Percentiles rank a stretch among this genome's conserved stretches.
Evolutionary conservation across 2,329 filamentous ascomycete species (phyloP).

Genomic region (Monosporascus sp.): DNA sequence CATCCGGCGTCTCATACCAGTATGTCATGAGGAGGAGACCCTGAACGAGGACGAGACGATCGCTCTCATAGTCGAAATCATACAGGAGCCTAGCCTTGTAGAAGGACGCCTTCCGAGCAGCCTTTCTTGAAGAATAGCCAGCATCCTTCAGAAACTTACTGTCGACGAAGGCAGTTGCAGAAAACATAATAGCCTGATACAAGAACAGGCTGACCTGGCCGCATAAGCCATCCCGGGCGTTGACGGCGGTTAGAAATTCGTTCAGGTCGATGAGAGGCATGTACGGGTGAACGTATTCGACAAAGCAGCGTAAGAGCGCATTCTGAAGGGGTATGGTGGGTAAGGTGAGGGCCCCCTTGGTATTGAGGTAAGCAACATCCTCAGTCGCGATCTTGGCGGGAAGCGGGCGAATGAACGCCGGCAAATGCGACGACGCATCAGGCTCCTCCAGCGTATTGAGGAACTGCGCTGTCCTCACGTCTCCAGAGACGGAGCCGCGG

Average conservation of each 20-base stretch:
- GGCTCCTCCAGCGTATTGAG: conserved; percentile 43
- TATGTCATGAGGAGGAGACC: conserved; percentile 89
- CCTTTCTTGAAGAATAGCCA: conserved; percentile 73
- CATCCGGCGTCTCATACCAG: conserved; percentile 95
- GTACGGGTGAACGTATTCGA: conserved; percentile 88
- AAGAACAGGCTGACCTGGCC: conserved; percentile 77
- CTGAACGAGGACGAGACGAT: conserved; percentile 84
- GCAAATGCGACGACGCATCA: conserved; percentile 46
- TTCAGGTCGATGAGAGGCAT: conserved; percentile 80
- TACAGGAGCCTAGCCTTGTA: conserved; percentile 83
- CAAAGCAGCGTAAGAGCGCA: conserved; percentile 74
- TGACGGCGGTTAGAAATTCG: conserved; percentile 55
- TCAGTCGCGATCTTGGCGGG: conserved; percentile 72
- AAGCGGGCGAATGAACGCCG: conserved; percentile 71
- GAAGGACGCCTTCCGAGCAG: conserved; percentile 83
- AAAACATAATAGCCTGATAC: conserved; percentile 94
- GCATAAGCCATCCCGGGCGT: conserved; percentile 60
- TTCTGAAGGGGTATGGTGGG: conserved; percentile 67
- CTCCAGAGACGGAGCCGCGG: conserved; percentile 23
- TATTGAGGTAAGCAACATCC: conserved; percentile 75
- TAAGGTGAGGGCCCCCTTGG: conserved; percentile 78
- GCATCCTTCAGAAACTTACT: conserved; percentile 69
- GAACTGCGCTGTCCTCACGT: conserved; percentile 37
- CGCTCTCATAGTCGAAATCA: conserved; percentile 91
- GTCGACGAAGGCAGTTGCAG: conserved; percentile 82